phyloP scores from a whole-genome alignment of 2,329 filamentous ascomycete species.

The Sclerotinia trifoliorum region DNA sequence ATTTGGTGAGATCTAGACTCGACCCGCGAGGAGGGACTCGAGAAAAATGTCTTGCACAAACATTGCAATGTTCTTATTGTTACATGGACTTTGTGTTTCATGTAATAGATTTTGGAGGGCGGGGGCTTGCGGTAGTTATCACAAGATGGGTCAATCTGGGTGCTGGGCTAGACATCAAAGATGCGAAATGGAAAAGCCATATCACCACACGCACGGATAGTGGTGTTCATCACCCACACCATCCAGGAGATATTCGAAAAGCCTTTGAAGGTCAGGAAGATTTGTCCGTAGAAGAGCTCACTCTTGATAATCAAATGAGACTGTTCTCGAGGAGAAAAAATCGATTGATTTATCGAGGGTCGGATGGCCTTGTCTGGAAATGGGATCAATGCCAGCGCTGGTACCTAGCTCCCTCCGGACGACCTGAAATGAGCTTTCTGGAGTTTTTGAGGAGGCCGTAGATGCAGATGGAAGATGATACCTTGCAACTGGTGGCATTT shows the following conservation, averaged over 20 bases:
- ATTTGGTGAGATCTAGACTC: constrained; percentile 22
- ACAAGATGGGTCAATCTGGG: constrained; percentile 26
- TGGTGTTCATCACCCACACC: background rate
- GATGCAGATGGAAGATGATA: background rate
- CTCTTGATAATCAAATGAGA: constrained; percentile 17
- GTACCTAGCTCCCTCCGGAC: constrained; percentile 1
- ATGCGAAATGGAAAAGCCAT: constrained; percentile 25
- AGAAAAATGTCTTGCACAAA: constrained; percentile 21
- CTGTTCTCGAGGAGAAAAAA: constrained; percentile 17
- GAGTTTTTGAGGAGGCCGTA: background rate
- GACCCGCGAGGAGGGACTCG: constrained; percentile 21
- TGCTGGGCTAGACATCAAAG: constrained; percentile 21
- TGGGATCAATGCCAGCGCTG: constrained; percentile 9
- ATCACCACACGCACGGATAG: background rate
- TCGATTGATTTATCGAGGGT: background rate
- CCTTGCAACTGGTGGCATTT: background rate
- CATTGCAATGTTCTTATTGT: constrained; percentile 24
- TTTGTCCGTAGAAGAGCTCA: constrained; percentile 19
- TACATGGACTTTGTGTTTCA: constrained; percentile 27
- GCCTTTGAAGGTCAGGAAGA: constrained; percentile 21
- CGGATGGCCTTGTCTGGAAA: constrained; percentile 18
- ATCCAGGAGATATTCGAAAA: constrained; percentile 13
- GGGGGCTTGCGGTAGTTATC: constrained; percentile 22
- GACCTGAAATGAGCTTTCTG: background rate
- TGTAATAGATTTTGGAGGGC: constrained; percentile 25